Evolutionary conservation across 768 basidiomycete species (phyloP), one percentile per base, ranked within the genome.

Genomic region (Termitomyces sp.): DNA sequence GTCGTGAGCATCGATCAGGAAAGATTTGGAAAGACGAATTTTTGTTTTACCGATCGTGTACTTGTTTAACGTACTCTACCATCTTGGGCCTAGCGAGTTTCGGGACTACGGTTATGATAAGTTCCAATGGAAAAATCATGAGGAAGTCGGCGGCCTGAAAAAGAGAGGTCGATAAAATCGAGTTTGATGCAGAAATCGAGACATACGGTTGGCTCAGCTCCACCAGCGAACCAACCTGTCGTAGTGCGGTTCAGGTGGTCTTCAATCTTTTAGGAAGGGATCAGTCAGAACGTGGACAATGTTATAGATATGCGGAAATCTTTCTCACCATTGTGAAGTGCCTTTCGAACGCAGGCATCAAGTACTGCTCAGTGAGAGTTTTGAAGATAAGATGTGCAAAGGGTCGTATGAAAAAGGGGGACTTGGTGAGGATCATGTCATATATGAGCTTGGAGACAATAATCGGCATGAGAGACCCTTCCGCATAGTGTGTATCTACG

Each of bases 331-430:
- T 59, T 26, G 53, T 54, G 12, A 66, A 49, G 46, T 70, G 65
- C 32, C 64, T 67, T 40, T 60, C 58, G 28, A 75, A 56, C 37
- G 69, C 67, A 9, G 66, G 65, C 10, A 63, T 56, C 1, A 73
- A 55, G 8, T 72, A 26, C 24, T 45, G 38, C 17, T 60, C 60
- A 35, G 59, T 60, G 14, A 76, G 51, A 41, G 62, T 58, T 22
- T 51, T 56, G 48, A 75, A 71, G 10, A 75, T 53, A 5, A 58
- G 24, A 12, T 55, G 65, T 38, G 72, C 58, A 32, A 75, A 38
- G n/a, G 73, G 70, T 17, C 74, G 68, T 46, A 78, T 58, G 44
- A 71, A 64, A 54, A 73, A 70, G 0, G 76, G 72, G 2, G 71
- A 59, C 19, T 66, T 63, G 17, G 59, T 41, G 7, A 73, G 71